Conservation (phyloP, 2,329 filamentous ascomycete species). For the Nemania diffusa region DNA sequence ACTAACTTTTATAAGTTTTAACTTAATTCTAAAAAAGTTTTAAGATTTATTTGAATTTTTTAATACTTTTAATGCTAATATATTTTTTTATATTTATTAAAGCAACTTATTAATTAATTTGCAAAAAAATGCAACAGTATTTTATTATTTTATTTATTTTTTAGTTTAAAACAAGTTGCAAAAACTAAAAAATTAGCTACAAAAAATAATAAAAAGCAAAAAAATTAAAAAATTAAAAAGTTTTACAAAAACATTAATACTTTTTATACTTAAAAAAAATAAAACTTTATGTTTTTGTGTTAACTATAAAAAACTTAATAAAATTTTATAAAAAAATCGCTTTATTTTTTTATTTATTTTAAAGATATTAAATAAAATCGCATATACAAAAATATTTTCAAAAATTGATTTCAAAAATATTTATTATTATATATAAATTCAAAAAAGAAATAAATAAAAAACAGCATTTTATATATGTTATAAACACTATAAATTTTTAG, state of each 20-base stretch:
- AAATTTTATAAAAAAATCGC: slow-evolving; percentile 7
- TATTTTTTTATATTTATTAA: background rate
- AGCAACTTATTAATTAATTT: background rate
- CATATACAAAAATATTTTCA: too few relatives aligned
- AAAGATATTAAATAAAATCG: slow-evolving; percentile 11
- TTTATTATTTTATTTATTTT: too few relatives aligned
- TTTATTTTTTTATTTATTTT: slow-evolving; percentile 9
- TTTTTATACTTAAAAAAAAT: slow-evolving; percentile 18
- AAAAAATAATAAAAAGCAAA: too few relatives aligned
- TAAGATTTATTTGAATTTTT: background rate
- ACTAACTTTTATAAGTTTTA: too few relatives aligned
- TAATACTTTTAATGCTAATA: background rate
- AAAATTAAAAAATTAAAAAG: too few relatives aligned
- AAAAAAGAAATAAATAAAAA: too few relatives aligned
- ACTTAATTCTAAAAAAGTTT: background rate
- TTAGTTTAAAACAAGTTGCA: too few relatives aligned
- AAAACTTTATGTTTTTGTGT: background rate
- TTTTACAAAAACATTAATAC: slow-evolving; percentile 11
- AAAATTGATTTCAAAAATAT: background rate
- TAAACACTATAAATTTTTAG: too few relatives aligned
- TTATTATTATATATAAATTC: background rate
- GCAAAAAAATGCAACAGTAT: too few relatives aligned
- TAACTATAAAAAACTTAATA: slow-evolving; percentile 18
- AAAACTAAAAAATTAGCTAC: too few relatives aligned
- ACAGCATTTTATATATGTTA: too few relatives aligned